Evolutionary conservation across 805 yeast genomes (phyloP), one percentile per base, ranked within the genome.

Genomic region (Metschnikowia anglica): DNA sequence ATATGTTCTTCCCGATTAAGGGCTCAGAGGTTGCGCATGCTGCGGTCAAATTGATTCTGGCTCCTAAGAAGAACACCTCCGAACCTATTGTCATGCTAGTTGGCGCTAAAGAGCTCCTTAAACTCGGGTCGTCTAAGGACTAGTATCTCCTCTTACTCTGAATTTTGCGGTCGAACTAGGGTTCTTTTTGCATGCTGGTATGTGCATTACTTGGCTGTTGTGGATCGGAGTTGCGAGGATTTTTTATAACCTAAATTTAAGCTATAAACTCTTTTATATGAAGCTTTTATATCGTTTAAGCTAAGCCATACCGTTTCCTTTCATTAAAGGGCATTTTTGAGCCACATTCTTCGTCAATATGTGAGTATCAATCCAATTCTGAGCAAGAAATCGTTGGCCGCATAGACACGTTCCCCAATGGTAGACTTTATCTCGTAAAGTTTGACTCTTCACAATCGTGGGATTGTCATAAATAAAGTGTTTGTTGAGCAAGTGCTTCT

Each of bases 1-100:
- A 43, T 21, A 10, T 47, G 16, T 17, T 47, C 11, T 35, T 30
- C 36, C 85, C 89, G 1, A 70, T 80, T n/a, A 56, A 71, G 26
- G 93, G 78, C 11, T 77, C 75, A 23, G 91, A 86, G 34, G 80
- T 87, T 29, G 90, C 81, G 4, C 61, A 66, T 34, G 81, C 76
- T 28, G 85, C 79, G 12, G 65, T 76, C 20, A 57, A 67, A 39
- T 54, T 71, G 35, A 74, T 77, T 10, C 35, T 23, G 34, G 44
- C 53, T 24, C 55, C 61, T 5, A 36, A 43, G 4, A 37, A 40
- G 12, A 36, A 41, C 10, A 43, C 46, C 9, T 44, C 43, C 11
- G 44, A 48, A 34, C 56, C 65, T 13, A 49, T 44, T 9, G 69
- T 64, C 9, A 43, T 48, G 23, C 51, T 59, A 23, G 44, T 58